Evolutionary conservation across 2,329 filamentous ascomycete genomes (phyloP).

Genomic region (Colletotrichum costaricense): DNA sequence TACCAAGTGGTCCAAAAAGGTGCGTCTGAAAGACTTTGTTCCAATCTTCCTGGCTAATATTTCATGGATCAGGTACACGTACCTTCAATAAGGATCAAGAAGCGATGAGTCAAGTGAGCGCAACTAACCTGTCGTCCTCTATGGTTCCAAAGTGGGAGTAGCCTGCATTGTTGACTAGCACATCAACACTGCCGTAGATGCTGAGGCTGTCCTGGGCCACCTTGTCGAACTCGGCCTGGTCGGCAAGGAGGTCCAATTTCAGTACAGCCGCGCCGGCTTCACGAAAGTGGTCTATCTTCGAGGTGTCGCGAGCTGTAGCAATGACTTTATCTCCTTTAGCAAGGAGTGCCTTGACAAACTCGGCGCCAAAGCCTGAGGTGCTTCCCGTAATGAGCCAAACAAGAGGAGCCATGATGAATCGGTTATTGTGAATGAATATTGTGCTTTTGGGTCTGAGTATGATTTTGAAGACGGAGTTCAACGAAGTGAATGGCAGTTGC

Average conservation of each 20-base stretch:
- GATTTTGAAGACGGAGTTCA: not conserved
- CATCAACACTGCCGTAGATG: slow-evolving; percentile 45
- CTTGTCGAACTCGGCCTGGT: slow-evolving; percentile 6
- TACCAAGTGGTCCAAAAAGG: slow-evolving; percentile 50
- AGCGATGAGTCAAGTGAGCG: not conserved
- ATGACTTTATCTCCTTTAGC: slow-evolving; percentile 53
- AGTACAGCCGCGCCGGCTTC: not conserved
- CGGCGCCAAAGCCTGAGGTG: slow-evolving; percentile 55
- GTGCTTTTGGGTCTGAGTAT: not conserved
- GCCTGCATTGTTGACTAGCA: slow-evolving; percentile 53
- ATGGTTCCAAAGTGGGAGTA: slow-evolving; percentile 43
- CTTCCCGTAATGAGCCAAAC: slow-evolving; percentile 56
- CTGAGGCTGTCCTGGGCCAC: not conserved
- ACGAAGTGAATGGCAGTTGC: too few species aligned
- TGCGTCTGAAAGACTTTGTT: slow-evolving; percentile 45
- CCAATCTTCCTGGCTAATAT: not conserved
- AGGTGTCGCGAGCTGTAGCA: slow-evolving; percentile 53
- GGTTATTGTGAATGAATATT: not conserved
- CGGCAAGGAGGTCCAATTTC: not conserved
- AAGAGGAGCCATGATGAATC: slow-evolving; percentile 1
- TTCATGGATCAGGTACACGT: not conserved
- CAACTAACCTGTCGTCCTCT: slow-evolving; percentile 42
- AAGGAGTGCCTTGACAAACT: slow-evolving; percentile 50
- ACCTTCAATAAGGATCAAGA: not conserved
- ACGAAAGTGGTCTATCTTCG: slow-evolving; percentile 47